These are phyloP conservation scores for Pilatotrama ljubarskyi DNA, from an alignment of 768 basidiomycete genomes.

Conservation along the genomic window DNA sequence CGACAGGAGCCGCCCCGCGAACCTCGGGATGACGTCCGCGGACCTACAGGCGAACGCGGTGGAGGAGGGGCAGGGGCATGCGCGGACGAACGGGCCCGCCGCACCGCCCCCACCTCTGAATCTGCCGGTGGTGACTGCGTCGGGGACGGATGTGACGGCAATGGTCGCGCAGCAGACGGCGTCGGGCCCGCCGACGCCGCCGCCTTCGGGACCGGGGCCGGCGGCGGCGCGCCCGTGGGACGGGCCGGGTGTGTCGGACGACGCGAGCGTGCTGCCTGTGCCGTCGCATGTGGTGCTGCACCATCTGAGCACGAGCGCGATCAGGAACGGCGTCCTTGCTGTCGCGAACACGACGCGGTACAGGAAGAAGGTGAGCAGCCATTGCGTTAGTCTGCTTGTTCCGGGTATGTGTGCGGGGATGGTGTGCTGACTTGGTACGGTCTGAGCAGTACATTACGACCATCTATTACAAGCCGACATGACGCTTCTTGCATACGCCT, in stretches of 20 bases:
- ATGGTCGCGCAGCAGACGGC: conserved; percentile 15
- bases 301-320: conserved; percentile 93
- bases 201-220: conserved; percentile 10
- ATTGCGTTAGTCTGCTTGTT: no score
- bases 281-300: conserved; percentile 94
- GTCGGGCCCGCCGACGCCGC: conserved; percentile 25
- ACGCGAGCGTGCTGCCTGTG: conserved; percentile 87
- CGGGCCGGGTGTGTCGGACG: conserved; percentile 62
- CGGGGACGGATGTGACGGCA: conserved; percentile 33
- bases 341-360: conserved; percentile 92
- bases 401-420: not conserved
- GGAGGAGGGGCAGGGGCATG: conserved; percentile 5
- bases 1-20: conserved; percentile 23
- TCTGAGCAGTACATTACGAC: conserved; percentile 74
- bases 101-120: conserved; percentile 17
- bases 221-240: conserved; percentile 15
- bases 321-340: conserved; percentile 88
- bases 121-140: conserved; percentile 35
- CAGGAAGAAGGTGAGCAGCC: conserved; percentile 70
- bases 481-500: conserved; percentile 6
- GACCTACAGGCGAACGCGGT: conserved; percentile 2
- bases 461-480: conserved; percentile 78
- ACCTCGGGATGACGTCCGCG: conserved; percentile 28
- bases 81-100: conserved; percentile 14
- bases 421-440: conserved; percentile 15